A percentile compares a stretch with the other conserved stretches of the same genome.
Evolutionary conservation across 768 basidiomycete genomes (phyloP).

Genomic region (Hypsizygus marmoreus): DNA sequence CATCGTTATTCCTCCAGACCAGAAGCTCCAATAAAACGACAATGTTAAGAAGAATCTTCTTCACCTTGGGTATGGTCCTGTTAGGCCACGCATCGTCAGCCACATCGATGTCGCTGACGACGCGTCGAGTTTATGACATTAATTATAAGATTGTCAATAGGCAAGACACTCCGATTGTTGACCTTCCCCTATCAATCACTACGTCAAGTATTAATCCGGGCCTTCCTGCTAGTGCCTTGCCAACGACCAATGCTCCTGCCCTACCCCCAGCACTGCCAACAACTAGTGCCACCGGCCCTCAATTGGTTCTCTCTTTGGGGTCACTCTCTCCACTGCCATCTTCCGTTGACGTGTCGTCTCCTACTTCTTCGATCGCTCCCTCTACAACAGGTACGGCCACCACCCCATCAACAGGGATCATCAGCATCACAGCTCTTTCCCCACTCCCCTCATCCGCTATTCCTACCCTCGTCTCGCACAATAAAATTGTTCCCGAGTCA

Average conservation of each 20-base stretch:
- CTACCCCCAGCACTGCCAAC: not conserved
- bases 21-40: slow-evolving; percentile 25
- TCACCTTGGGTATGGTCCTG: slow-evolving; percentile 9
- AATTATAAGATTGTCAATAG: slow-evolving; percentile 14
- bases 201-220: slow-evolving; percentile 3
- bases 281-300: not conserved
- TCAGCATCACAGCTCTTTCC: slow-evolving; percentile 12
- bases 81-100: slow-evolving; percentile 8
- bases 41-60: slow-evolving; percentile 8
- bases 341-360: not conserved
- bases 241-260: not conserved
- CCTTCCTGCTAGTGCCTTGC: not conserved
- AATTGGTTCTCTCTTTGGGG: not conserved
- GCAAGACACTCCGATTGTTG: not conserved
- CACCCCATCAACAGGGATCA: slow-evolving; percentile 14
- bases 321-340: not conserved
- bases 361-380: slow-evolving; percentile 8
- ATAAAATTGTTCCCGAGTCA: slow-evolving; percentile 5
- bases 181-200: not conserved
- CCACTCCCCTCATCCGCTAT: slow-evolving; percentile 7
- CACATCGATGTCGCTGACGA: slow-evolving; percentile 5
- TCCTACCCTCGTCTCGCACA: slow-evolving; percentile 1
- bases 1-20: slow-evolving; percentile 47
- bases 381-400: slow-evolving; percentile 9
- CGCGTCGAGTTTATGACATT: slow-evolving; percentile 10